phyloP scores from a whole-genome alignment of 345 rosid species.

The Eucalyptus regnans region DNA sequence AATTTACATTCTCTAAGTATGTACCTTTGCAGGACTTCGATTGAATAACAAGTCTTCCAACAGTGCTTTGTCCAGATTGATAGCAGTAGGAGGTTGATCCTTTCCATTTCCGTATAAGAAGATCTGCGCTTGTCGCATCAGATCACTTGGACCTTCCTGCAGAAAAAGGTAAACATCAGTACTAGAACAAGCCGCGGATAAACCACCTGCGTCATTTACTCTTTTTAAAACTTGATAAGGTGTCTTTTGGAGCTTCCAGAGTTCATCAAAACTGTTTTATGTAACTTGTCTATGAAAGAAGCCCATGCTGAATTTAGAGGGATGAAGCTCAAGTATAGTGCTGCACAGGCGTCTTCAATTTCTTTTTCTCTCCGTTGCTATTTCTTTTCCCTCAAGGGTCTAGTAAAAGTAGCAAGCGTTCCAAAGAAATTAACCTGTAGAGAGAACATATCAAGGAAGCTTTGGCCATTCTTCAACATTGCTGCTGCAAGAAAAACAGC shows the following conservation, averaged over 20 bases:
- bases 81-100: constrained; percentile 25
- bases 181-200: not conserved
- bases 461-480: constrained; percentile 23
- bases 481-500: constrained; percentile 29
- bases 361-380: not conserved
- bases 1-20: not conserved
- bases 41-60: constrained; percentile 21
- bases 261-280: not conserved
- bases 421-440: constrained; percentile 15
- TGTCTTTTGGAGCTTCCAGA: not conserved
- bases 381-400: not conserved
- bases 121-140: constrained; percentile 18
- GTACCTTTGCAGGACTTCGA: constrained; percentile 25
- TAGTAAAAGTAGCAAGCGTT: not conserved
- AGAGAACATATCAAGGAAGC: constrained; percentile 19
- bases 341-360: not conserved
- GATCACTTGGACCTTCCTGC: constrained; percentile 14
- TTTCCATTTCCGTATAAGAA: constrained; percentile 32
- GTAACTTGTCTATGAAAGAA: not conserved
- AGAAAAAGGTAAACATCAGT: not conserved
- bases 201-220: not conserved
- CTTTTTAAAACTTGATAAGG: not conserved
- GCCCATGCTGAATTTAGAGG: not conserved
- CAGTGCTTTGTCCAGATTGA: constrained; percentile 15
- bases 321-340: not conserved